Conservation (phyloP, 352 stramenopile species). For the Pythium folliculosum region DNA sequence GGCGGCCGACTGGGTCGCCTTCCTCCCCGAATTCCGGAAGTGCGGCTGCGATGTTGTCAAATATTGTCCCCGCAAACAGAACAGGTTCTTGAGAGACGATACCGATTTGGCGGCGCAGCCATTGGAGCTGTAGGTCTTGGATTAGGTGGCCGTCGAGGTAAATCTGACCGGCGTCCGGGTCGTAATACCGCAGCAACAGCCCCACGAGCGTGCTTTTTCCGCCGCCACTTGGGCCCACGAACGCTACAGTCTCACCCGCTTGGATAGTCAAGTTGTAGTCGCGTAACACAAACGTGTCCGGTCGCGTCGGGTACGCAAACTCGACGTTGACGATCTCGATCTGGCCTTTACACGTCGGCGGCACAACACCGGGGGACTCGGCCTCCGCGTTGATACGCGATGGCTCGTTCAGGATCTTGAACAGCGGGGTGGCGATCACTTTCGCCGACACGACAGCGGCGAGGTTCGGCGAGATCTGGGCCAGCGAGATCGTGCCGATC, state of each 20-base stretch:
- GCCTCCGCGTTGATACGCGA: conserved; percentile 17
- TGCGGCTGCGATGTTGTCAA: conserved; percentile 80
- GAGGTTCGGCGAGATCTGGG: conserved; percentile 38
- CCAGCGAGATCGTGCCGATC: conserved; percentile 38
- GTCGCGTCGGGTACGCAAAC: conserved; percentile 29
- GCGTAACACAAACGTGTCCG: conserved; percentile 17
- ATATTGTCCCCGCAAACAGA: conserved; percentile 78
- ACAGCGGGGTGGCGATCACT: conserved; percentile 18
- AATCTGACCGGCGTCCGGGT: conserved; percentile 60
- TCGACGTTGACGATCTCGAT: conserved; percentile 23
- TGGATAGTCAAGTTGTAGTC: conserved; percentile 26
- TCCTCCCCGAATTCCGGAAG: conserved; percentile 3
- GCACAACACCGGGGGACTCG: conserved; percentile 12
- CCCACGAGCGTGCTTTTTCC: conserved; percentile 40
- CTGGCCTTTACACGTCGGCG: conserved; percentile 7
- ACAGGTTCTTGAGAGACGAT: conserved; percentile 76
- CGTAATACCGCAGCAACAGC: conserved; percentile 87
- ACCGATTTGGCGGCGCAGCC: conserved; percentile 46
- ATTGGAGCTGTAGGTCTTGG: conserved; percentile 58
- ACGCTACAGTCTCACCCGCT: conserved; percentile 27
- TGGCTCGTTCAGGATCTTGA: conserved; percentile 19
- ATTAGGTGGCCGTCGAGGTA: conserved; percentile 68
- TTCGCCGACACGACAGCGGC: conserved; percentile 27
- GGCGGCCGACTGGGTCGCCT: background rate
- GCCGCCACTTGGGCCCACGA: conserved; percentile 25